Evolutionary conservation across 2,329 filamentous ascomycete species (phyloP), one percentile per base, ranked within the genome.

Genomic region (Penicillium hesseltinei): DNA sequence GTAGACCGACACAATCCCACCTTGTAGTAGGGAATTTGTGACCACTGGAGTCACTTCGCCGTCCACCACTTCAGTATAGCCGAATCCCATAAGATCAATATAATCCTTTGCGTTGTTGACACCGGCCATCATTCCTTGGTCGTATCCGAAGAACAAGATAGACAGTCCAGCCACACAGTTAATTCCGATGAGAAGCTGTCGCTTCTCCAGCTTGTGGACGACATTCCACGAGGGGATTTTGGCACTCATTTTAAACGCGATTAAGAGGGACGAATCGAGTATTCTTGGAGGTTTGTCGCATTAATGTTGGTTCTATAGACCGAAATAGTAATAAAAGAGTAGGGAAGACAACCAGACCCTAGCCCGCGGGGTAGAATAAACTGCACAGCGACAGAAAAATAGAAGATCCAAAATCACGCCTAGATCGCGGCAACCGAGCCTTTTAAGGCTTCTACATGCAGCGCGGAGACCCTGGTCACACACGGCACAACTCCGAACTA

Each of bases 81-180:
- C 87, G 60, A 88, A 85, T 8, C 80, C 80, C 85, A 90, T 89
- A 10, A 83, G 74, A 38, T 83, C 77, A 50, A 86, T 83, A 66
- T 89, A 90, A 69, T 88, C 74, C 49, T 81, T 81, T 39, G 85
- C 80, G 46, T 83, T 86, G 72, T 89, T 89, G 13, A 89, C 86
- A 55, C 87, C 87, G 19, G 83, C 82, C 79, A 82, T 81, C 74
- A 82, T 77, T 33, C 77, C 76, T 58, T 79, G 77, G 49, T 79
- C 84, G 81, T 87, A 79, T 50, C 78, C 86, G 64, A 88, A 88
- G 77, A 89, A 88, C 71, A 88, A 85, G 61, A 88, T 89, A 15
- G 84, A 87, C 15, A 89, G 71, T 2, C 79, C 85, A 1, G 86
- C 86, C 15, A 88, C 76, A 47, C 79, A 81, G 69, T 88, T 88